Base-by-base conservation (phyloP, 805 yeast genomes). In the Candida piceae region DNA sequence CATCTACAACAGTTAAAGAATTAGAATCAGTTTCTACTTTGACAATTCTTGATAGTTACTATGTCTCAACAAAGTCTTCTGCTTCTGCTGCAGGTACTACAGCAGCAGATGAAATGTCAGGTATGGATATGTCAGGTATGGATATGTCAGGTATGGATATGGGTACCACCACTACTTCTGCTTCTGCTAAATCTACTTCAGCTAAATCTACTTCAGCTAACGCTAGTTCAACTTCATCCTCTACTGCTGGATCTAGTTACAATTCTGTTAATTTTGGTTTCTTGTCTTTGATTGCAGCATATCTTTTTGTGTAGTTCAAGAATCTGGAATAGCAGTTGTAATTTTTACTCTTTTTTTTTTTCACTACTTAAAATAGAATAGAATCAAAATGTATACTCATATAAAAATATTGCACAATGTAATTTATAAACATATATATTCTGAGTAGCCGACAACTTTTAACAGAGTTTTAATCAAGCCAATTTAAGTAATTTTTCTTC, bases 401-500 rank as follows among this genome's bases (percentile, higher is more conserved):
- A n/a, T n/a, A n/a, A n/a, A n/a, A n/a, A n/a, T n/a, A n/a, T n/a
- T n/a, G n/a, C n/a, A n/a, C n/a, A n/a, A n/a, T n/a, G n/a, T n/a
- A n/a, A n/a, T n/a, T n/a, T n/a, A n/a, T n/a, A n/a, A n/a, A n/a
- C n/a, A n/a, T n/a, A n/a, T n/a, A n/a, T n/a, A n/a, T n/a, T n/a
- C n/a, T n/a, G n/a, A n/a, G n/a, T n/a, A n/a, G n/a, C n/a, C n/a
- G n/a, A n/a, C n/a, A n/a, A n/a, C n/a, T n/a, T n/a, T n/a, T n/a
- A n/a, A n/a, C n/a, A n/a, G n/a, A n/a, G n/a, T n/a, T n/a, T n/a
- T n/a, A n/a, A n/a, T n/a, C n/a, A n/a, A n/a, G n/a, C 16, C 29
- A 46, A 27, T 13, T 49, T 46, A 13, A 52, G 56, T 36, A 73
- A 53, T 48, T 80, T 81, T 31, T 63, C 62, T 41, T 76, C 70